Evolutionary conservation across 306 rosid species (phyloP).

Genomic region (Betula pendula): DNA sequence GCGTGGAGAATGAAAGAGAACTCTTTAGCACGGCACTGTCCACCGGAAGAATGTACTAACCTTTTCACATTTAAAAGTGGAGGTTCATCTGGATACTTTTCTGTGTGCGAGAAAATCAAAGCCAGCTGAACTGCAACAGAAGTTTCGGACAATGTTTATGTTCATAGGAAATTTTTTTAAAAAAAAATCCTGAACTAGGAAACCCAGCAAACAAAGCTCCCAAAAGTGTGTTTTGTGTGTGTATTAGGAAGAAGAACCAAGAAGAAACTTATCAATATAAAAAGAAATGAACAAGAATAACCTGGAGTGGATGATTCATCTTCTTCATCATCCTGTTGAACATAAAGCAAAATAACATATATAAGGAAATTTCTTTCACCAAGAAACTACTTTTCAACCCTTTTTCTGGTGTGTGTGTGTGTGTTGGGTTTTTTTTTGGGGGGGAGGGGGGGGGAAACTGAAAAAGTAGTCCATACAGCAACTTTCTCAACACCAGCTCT

Average conservation of each 20-base stretch:
- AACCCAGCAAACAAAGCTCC: constrained; percentile 16
- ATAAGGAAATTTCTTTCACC: constrained; percentile 13
- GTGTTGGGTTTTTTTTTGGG: too few relatives aligned
- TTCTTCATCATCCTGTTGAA: constrained; percentile 77
- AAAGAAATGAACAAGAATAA: constrained; percentile 40
- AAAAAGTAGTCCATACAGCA: too few relatives aligned
- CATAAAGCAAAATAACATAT: constrained; percentile 25
- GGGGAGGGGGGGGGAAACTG: too few relatives aligned
- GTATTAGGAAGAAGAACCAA: constrained; percentile 21
- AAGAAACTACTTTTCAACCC: background rate
- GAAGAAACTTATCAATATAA: constrained; percentile 12
- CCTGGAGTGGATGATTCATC: constrained; percentile 73
- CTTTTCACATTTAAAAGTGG: constrained; percentile 89
- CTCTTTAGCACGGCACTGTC: background rate
- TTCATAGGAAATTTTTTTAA: constrained; percentile 20
- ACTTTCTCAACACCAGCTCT: too few relatives aligned
- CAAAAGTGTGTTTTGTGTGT: constrained; percentile 6
- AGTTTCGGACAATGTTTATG: constrained; percentile 25
- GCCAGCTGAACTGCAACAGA: constrained; percentile 84
- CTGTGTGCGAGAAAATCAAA: constrained; percentile 87
- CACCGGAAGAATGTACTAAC: constrained; percentile 33
- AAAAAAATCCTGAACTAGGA: constrained; percentile 7
- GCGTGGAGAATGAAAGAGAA: constrained; percentile 6
- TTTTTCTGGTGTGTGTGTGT: too few relatives aligned
- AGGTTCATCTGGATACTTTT: constrained; percentile 97